Conservation (phyloP, 2,329 filamentous ascomycete genomes). For the Rhinocladiella similis region DNA sequence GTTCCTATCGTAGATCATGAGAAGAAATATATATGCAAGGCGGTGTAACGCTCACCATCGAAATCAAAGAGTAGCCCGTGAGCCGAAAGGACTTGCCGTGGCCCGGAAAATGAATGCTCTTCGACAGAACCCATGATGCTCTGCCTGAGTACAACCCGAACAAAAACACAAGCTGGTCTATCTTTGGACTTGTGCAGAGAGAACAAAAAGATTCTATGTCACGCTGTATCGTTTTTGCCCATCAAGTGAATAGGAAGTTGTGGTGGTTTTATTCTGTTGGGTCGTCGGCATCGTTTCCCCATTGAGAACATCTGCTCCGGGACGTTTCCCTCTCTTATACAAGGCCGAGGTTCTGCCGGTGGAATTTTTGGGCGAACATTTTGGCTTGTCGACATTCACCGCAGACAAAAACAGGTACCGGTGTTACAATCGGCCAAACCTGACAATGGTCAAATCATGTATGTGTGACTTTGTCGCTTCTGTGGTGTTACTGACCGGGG, state of each 20-base stretch:
- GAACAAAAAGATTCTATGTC: neutral
- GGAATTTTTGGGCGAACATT: conserved; percentile 2
- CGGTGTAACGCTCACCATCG: conserved; percentile 33
- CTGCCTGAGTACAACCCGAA: neutral
- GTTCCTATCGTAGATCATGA: conserved; percentile 32
- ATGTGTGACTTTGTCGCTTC: conserved; percentile 2
- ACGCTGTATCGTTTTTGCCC: neutral
- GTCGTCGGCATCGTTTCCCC: neutral
- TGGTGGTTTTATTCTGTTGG: neutral
- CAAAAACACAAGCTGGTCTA: neutral
- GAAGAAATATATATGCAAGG: neutral
- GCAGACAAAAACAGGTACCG: neutral
- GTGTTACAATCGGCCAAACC: neutral
- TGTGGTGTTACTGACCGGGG: conserved; percentile 5
- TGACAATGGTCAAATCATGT: conserved; percentile 34
- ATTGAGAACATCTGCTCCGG: neutral
- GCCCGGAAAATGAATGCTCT: conserved; percentile 41
- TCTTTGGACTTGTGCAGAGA: neutral
- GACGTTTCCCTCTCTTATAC: neutral
- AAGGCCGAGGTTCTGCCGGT: neutral
- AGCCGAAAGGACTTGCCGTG: conserved; percentile 40
- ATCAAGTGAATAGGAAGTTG: neutral
- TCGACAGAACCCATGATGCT: conserved; percentile 32
- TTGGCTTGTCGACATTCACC: neutral
- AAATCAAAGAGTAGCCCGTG: conserved; percentile 50